A percentile compares a stretch with the other conserved stretches of the same genome.
phyloP scores from a whole-genome alignment of 306 rosid genomes.

The Styphnolobium japonicum region DNA sequence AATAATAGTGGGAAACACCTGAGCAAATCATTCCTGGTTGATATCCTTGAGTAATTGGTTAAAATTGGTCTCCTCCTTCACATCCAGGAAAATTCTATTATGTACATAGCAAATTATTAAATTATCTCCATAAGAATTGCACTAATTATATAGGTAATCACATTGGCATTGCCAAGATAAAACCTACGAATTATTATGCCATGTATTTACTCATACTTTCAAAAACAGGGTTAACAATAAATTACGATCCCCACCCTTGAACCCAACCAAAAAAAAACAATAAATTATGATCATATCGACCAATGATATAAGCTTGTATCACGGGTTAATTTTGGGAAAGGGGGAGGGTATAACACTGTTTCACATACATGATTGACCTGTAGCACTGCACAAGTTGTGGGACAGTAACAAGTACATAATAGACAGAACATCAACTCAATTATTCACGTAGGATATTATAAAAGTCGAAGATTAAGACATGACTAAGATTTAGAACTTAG shows the following conservation, averaged over 20 bases:
- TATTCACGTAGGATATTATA: neutral
- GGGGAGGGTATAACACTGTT: neutral
- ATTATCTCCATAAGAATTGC: neutral
- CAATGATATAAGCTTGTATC: too few species aligned
- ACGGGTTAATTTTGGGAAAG: neutral
- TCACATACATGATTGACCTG: neutral
- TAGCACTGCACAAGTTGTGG: neutral
- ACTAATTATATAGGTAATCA: neutral
- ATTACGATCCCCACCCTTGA: too few species aligned
- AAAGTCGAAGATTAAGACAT: conserved; percentile 9
- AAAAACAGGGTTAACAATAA: neutral
- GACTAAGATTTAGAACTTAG: neutral
- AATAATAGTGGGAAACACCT: neutral
- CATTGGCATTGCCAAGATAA: neutral
- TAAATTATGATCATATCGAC: too few species aligned
- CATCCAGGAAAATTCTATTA: neutral
- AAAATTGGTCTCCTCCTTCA: neutral
- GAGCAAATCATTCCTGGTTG: neutral
- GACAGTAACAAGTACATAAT: neutral
- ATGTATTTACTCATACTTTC: neutral
- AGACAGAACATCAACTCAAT: neutral
- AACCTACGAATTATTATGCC: too few species aligned
- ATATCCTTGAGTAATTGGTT: neutral
- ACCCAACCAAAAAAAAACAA: too few species aligned
- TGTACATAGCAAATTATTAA: neutral